Evolutionary conservation across 805 yeast species (phyloP).

Genomic region (Pichia deserticola): DNA sequence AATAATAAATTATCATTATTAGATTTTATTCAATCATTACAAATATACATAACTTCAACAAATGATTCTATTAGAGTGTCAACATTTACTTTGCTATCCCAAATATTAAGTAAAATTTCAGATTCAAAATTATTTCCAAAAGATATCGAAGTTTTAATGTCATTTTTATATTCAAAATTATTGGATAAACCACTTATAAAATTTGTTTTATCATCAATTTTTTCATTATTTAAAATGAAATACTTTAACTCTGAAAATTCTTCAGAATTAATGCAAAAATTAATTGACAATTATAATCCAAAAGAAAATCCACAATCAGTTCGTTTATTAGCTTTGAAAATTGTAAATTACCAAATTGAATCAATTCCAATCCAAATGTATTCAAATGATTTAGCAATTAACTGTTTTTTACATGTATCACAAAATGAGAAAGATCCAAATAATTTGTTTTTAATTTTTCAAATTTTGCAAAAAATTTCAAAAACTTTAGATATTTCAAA

Average conservation of each 20-base stretch:
- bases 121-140: conserved; percentile 27
- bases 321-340: conserved; percentile 50
- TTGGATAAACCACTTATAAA: conserved; percentile 53
- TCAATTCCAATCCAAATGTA: conserved; percentile 21
- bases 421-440: conserved; percentile 93
- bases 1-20: conserved; percentile 6
- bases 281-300: conserved; percentile 42
- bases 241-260: conserved; percentile 35
- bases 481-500: conserved; percentile 32
- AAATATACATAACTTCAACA: conserved; percentile 40
- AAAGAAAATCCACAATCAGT: conserved; percentile 52
- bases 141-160: conserved; percentile 42
- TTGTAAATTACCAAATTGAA: conserved; percentile 34
- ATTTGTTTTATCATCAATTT: conserved; percentile 48
- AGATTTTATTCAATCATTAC: conserved; percentile 11
- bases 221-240: conserved; percentile 44
- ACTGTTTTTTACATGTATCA: conserved; percentile 59
- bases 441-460: conserved; percentile 67
- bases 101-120: conserved; percentile 27
- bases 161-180: conserved; percentile 58
- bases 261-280: conserved; percentile 30
- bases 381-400: conserved; percentile 37
- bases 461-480: conserved; percentile 43
- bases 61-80: conserved; percentile 33
- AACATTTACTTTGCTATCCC: conserved; percentile 35